Base-by-base conservation (phyloP, 2,329 filamentous ascomycete species). In the Penicillium sumatraense region DNA sequence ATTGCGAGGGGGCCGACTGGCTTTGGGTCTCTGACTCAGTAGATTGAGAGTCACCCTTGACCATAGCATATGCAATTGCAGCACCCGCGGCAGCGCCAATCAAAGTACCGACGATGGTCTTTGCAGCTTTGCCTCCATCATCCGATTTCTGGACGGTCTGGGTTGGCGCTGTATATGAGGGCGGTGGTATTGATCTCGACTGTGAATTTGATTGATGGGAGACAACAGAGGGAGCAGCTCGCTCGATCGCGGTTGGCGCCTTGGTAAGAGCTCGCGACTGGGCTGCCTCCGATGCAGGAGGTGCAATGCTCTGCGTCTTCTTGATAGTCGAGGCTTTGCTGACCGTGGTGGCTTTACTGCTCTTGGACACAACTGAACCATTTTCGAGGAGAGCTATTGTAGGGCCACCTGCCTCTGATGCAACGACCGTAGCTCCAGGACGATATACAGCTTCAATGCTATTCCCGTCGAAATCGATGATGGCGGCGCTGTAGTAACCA, bases 391-490 rank as follows among this genome's bases (percentile, higher is more conserved):
- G 59, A n/a, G 68, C 69, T 55, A 75, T 61, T 29, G 72, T 67
- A 18, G 69, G 67, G 16, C 64, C 64, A n/a, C 64, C 71, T 18
- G 60, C 64, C 27, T 64, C 65, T n/a, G 67, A 68, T 45, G 60
- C 65, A 24, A 62, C 57, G 14, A 66, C 65, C 0, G 70, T 63
- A 42, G 26, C 48, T 47, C 64, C 66, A 5, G 73, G 69, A 8
- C 80, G 79, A 70, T 86, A 89, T 47, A 93, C 85, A 26, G 90
- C 89, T 69, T 95, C 90, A 69, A 96, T 86, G 64, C 84, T 89
- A 76, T 96, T 96, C 48, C 90, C 90, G 76, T 96, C 91, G 51
- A 90, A 82, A 73, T 96, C 91, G 57, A 86, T 82, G 36, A 91
- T 77, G 6, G 84, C 83, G 45, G 85, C 84, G 59, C 85, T 87